phyloP scores from a whole-genome alignment of 805 yeast species.

The Ogataea populi-albae region DNA sequence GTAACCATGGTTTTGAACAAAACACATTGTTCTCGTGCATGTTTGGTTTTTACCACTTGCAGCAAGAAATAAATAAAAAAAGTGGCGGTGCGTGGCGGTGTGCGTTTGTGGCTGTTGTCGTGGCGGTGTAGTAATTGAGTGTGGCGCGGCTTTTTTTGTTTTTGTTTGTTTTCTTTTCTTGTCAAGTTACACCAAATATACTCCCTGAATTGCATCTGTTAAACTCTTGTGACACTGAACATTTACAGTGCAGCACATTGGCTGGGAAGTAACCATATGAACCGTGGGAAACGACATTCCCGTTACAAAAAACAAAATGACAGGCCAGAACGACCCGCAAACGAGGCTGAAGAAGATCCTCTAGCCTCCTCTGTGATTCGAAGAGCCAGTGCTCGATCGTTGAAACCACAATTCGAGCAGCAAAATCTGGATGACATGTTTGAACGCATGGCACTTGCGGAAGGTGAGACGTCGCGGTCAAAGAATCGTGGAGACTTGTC shows the following conservation, averaged over 20 bases:
- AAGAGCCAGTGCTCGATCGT: conserved; percentile 8
- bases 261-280: too few relatives aligned
- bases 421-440: conserved; percentile 16
- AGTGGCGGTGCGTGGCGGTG: conserved; percentile 5
- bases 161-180: too few relatives aligned
- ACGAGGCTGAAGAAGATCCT: conserved; percentile 1
- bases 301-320: not conserved
- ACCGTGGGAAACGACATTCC: too few relatives aligned
- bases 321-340: not conserved
- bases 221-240: too few relatives aligned
- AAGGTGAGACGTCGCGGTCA: not conserved
- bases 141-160: conserved; percentile 1
- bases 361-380: conserved; percentile 24
- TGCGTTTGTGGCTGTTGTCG: not conserved
- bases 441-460: conserved; percentile 6
- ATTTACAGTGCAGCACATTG: too few relatives aligned
- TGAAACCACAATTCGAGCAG: conserved; percentile 15
- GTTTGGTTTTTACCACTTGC: conserved; percentile 8
- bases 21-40: conserved; percentile 6
- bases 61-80: conserved; percentile 15
- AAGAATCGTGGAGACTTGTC: conserved; percentile 23
- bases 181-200: too few relatives aligned
- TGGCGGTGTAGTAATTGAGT: not conserved
- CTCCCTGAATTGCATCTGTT: too few relatives aligned
- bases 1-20: conserved; percentile 6